phyloP scores from a whole-genome alignment of 176 grass and related monocot genomes.

The Coix lacrymajobi region DNA sequence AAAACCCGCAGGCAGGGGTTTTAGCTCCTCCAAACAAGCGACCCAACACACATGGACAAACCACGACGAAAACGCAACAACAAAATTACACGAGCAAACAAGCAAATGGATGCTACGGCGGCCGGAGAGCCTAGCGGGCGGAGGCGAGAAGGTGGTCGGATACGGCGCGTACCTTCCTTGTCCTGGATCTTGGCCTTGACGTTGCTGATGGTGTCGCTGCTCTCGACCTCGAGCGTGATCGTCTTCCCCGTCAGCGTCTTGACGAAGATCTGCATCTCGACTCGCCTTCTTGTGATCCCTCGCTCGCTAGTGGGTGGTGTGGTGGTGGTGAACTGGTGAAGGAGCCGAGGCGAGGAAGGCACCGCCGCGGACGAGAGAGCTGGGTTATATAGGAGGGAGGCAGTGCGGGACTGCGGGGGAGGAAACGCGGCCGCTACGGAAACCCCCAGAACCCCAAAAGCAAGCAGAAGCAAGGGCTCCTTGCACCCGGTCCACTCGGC shows the following conservation, averaged over 20 bases:
- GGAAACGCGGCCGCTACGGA: slow-evolving; percentile 17
- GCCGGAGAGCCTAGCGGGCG: background rate
- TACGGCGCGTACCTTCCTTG: slow-evolving; percentile 40
- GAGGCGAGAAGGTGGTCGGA: background rate
- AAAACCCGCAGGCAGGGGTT: background rate
- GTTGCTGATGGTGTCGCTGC: slow-evolving; percentile 63
- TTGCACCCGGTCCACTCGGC: background rate
- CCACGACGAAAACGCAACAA: background rate
- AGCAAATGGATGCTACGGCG: background rate
- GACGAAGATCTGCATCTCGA: slow-evolving; percentile 54
- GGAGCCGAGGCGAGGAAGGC: background rate
- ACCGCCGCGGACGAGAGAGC: background rate
- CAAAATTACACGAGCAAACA: background rate
- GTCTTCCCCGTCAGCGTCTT: slow-evolving; percentile 76
- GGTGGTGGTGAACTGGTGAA: background rate
- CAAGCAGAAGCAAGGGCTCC: background rate
- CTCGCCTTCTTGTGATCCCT: background rate
- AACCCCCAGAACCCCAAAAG: background rate
- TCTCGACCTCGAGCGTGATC: slow-evolving; percentile 80
- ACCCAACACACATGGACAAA: background rate
- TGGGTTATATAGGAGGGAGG: background rate
- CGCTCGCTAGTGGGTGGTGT: background rate
- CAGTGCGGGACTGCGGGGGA: background rate
- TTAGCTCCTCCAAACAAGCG: background rate
- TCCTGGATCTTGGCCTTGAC: slow-evolving; percentile 86